A percentile compares a stretch with the other conserved stretches of the same genome.
phyloP scores from a whole-genome alignment of 352 stramenopile genomes.

The Globisporangium nodosum region DNA sequence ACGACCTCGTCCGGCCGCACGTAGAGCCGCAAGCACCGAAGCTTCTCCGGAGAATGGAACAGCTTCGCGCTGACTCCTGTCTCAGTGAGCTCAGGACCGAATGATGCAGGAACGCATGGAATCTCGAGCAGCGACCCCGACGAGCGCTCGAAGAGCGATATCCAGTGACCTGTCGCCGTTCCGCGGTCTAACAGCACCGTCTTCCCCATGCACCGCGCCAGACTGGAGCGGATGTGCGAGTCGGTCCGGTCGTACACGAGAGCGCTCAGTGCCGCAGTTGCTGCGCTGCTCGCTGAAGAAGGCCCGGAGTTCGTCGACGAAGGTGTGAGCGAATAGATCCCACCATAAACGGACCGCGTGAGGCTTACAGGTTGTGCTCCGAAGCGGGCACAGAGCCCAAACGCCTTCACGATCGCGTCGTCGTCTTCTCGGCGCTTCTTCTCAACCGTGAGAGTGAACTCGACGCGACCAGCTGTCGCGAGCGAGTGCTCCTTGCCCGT shows the following conservation, averaged over 20 bases:
- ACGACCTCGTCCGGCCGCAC: conserved; percentile 65
- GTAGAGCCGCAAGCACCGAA: conserved; percentile 51
- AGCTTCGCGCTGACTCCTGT: conserved; percentile 32
- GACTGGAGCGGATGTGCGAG: conserved; percentile 34
- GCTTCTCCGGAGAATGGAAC: conserved; percentile 66
- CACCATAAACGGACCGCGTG: conserved; percentile 30
- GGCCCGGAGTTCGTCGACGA: conserved; percentile 1
- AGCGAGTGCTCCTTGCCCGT: conserved; percentile 58
- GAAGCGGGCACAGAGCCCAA: conserved; percentile 50
- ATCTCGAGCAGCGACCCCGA: conserved; percentile 39
- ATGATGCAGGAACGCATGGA: conserved; percentile 46
- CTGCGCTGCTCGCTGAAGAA: conserved; percentile 1
- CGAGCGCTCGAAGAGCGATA: conserved; percentile 32
- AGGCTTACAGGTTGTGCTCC: conserved; percentile 39
- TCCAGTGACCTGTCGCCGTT: conserved; percentile 47
- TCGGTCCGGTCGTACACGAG: conserved; percentile 43
- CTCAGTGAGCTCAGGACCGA: conserved; percentile 36
- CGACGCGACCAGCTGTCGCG: conserved; percentile 36
- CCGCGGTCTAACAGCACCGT: conserved; percentile 54
- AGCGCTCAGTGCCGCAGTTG: conserved; percentile 23
- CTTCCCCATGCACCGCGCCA: conserved; percentile 36
- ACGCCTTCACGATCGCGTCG: conserved; percentile 19
- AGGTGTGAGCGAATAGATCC: conserved; percentile 17
- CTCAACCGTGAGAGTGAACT: conserved; percentile 40
- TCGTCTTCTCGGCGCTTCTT: conserved; percentile 20